Percentiles rank a stretch among this genome's conserved stretches.
These are phyloP conservation scores for Lithospermum erythrorhizon DNA, from an alignment of 257 asterid genomes.

Conservation along the genomic window DNA sequence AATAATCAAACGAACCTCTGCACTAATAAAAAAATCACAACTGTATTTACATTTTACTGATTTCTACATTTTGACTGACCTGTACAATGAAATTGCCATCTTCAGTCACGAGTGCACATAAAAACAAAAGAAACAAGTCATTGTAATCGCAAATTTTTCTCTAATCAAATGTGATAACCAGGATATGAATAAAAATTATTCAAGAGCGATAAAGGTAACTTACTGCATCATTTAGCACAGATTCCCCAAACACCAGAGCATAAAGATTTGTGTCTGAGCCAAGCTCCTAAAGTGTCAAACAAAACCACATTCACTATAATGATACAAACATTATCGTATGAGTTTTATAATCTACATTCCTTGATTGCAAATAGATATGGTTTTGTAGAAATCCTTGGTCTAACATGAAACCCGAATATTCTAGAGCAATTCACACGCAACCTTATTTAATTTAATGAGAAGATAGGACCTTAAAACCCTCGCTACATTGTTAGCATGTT, in stretches of 20 bases:
- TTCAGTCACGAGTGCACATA: conserved; percentile 34
- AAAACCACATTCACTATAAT: conserved; percentile 12
- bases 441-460: no score
- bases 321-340: conserved; percentile 1
- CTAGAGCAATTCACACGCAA: no score
- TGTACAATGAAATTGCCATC: conserved; percentile 98
- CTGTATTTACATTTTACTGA: conserved; percentile 14
- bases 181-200: conserved; percentile 7
- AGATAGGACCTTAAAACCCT: not conserved
- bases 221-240: conserved; percentile 98
- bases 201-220: conserved; percentile 24
- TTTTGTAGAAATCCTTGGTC: not conserved
- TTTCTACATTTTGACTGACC: conserved; percentile 40
- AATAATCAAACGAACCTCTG: not conserved
- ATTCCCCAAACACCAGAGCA: conserved; percentile 96
- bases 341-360: not conserved
- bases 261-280: conserved; percentile 91
- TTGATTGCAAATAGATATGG: not conserved
- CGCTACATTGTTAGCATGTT: not conserved
- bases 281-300: conserved; percentile 58
- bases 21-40: not conserved
- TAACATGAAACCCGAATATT: no score
- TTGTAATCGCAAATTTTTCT: not conserved
- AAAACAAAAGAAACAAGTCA: conserved; percentile 21
- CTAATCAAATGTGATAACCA: conserved; percentile 3